Conservation (phyloP, 345 rosid species). For the Dimocarpus longan region DNA sequence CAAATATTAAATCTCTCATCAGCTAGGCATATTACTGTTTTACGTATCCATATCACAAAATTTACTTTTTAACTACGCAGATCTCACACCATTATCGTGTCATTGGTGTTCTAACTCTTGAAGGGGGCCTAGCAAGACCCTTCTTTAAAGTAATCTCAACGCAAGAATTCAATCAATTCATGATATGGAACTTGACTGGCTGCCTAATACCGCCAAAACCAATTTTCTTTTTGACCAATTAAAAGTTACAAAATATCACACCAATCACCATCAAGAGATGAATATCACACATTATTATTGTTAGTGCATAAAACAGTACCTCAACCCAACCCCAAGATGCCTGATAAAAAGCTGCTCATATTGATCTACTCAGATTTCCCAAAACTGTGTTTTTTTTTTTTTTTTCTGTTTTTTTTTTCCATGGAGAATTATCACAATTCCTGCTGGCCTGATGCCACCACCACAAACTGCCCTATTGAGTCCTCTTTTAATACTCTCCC, state of each 20-base stretch:
- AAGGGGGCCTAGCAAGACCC: too few relatives aligned
- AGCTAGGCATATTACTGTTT: background rate
- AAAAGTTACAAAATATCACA: slow-evolving; percentile 41
- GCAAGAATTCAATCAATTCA: background rate
- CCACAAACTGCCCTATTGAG: slow-evolving; percentile 25
- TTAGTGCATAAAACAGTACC: slow-evolving; percentile 35
- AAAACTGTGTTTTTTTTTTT: background rate
- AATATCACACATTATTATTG: slow-evolving; percentile 47
- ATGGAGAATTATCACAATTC: slow-evolving; percentile 36
- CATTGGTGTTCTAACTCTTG: too few relatives aligned
- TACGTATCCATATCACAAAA: background rate
- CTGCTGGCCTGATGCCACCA: background rate
- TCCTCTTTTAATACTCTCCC: slow-evolving; percentile 25
- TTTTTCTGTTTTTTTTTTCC: background rate
- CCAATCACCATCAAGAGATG: slow-evolving; percentile 41
- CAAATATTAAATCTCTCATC: background rate
- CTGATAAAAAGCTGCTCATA: slow-evolving; percentile 16
- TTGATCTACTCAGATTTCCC: background rate
- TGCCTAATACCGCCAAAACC: slow-evolving; percentile 38
- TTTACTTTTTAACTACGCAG: background rate
- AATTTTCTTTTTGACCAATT: slow-evolving; percentile 40
- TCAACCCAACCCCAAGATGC: slow-evolving; percentile 8
- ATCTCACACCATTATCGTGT: too few relatives aligned
- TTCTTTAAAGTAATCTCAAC: slow-evolving; percentile 1
- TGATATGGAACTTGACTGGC: slow-evolving; percentile 29